Evolutionary conservation across 1,139 yeast species (phyloP).

Genomic region (Nadsonia starkeyi-henricii): DNA sequence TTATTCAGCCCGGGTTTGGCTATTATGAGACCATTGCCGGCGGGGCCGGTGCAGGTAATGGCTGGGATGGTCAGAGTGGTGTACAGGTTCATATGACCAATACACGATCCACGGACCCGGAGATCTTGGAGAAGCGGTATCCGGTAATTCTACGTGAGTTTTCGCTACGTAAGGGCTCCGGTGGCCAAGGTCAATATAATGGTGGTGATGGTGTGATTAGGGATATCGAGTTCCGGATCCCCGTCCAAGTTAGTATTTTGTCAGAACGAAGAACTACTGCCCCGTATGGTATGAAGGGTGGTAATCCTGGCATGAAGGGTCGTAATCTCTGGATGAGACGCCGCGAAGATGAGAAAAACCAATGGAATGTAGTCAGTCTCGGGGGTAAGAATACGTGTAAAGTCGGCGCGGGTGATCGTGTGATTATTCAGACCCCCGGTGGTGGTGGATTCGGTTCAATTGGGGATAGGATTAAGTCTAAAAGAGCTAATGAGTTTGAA

Average conservation of each 20-base stretch:
- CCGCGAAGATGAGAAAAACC: constrained; percentile 13
- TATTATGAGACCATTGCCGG: constrained; percentile 65
- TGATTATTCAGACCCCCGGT: constrained; percentile 38
- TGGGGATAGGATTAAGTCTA: neutral
- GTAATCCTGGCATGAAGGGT: constrained; percentile 45
- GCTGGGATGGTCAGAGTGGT: constrained; percentile 49
- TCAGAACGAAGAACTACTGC: constrained; percentile 46
- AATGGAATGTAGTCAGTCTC: constrained; percentile 26
- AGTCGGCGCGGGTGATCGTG: constrained; percentile 40
- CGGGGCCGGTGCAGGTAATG: constrained; percentile 56
- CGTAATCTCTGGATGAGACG: constrained; percentile 37
- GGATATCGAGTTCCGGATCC: constrained; percentile 44
- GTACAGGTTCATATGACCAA: constrained; percentile 64
- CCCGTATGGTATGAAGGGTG: constrained; percentile 52
- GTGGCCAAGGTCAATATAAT: constrained; percentile 39
- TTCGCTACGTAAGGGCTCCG: constrained; percentile 38
- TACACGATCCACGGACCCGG: constrained; percentile 58
- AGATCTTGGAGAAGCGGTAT: constrained; percentile 50
- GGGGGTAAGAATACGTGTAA: constrained; percentile 46
- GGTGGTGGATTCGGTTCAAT: constrained; percentile 29
- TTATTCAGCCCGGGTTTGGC: constrained; percentile 40
- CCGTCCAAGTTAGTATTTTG: constrained; percentile 43
- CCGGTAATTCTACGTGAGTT: constrained; percentile 49
- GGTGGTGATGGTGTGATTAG: constrained; percentile 57
- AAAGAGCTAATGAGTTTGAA: neutral